These are phyloP conservation scores for Blastobotrys attinorum DNA, from an alignment of 805 yeast genomes.

Conservation along the genomic window DNA sequence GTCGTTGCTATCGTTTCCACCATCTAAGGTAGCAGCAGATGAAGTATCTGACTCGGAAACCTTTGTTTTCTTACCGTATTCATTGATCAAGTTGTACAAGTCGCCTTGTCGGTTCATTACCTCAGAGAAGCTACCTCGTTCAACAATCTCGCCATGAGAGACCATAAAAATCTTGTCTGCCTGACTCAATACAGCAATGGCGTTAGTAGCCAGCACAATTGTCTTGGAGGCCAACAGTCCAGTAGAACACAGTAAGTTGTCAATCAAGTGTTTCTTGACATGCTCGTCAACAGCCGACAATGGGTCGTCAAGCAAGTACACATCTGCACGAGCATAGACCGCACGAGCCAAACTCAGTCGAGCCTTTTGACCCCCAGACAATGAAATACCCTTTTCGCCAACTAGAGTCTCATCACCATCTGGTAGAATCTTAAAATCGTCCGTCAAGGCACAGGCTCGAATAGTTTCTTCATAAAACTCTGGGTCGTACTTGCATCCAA, in stretches of 20 bases:
- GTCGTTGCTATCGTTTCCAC: background rate
- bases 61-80: constrained; percentile 19
- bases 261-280: constrained; percentile 74
- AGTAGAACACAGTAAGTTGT: constrained; percentile 66
- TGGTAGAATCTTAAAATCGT: constrained; percentile 58
- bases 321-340: constrained; percentile 61
- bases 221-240: constrained; percentile 73
- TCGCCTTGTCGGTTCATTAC: constrained; percentile 21
- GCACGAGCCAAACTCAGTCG: constrained; percentile 74
- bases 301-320: constrained; percentile 68
- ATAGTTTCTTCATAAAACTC: constrained; percentile 47
- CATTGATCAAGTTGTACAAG: constrained; percentile 18
- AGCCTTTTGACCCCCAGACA: constrained; percentile 89
- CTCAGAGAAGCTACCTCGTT: constrained; percentile 27
- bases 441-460: constrained; percentile 56
- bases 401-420: constrained; percentile 75
- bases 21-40: constrained; percentile 8
- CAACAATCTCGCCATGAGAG: constrained; percentile 38
- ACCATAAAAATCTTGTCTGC: constrained; percentile 67
- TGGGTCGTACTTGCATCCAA: constrained; percentile 51
- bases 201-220: constrained; percentile 77
- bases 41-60: constrained; percentile 12
- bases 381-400: constrained; percentile 78
- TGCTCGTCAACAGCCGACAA: constrained; percentile 81
- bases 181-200: constrained; percentile 68